A percentile compares a stretch with the other conserved stretches of the same genome.
Conservation (phyloP, 2,329 filamentous ascomycete genomes). For the Botryotinia calthae region DNA sequence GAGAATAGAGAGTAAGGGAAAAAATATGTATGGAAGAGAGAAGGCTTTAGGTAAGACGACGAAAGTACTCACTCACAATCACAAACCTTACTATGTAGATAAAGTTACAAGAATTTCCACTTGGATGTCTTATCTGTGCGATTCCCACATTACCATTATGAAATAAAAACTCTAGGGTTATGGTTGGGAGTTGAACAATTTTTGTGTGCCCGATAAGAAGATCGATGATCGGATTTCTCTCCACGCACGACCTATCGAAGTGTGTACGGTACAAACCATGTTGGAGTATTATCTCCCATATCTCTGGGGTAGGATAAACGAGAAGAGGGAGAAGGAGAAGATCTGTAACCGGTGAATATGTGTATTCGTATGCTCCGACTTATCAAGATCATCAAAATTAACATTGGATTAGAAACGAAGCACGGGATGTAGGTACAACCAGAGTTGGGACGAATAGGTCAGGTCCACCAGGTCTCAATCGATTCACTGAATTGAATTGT, state of each 20-base stretch:
- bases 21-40: background rate
- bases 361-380: background rate
- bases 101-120: constrained; percentile 13
- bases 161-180: constrained; percentile 11
- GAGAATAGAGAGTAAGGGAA: background rate
- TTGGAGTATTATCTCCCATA: background rate
- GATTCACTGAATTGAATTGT: background rate
- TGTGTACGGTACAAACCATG: background rate
- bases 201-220: constrained; percentile 16
- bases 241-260: background rate
- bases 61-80: background rate
- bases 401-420: background rate
- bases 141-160: constrained; percentile 10
- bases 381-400: background rate
- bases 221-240: background rate
- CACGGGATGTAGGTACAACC: background rate
- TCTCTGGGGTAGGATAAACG: background rate
- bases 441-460: constrained; percentile 1
- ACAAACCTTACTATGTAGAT: background rate
- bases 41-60: background rate
- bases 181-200: background rate
- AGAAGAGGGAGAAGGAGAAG: background rate
- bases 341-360: background rate
- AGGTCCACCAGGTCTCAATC: background rate
- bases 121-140: constrained; percentile 9